These are phyloP conservation scores for Trametes sanguinea DNA, from an alignment of 768 basidiomycete species.

Conservation along the genomic window DNA sequence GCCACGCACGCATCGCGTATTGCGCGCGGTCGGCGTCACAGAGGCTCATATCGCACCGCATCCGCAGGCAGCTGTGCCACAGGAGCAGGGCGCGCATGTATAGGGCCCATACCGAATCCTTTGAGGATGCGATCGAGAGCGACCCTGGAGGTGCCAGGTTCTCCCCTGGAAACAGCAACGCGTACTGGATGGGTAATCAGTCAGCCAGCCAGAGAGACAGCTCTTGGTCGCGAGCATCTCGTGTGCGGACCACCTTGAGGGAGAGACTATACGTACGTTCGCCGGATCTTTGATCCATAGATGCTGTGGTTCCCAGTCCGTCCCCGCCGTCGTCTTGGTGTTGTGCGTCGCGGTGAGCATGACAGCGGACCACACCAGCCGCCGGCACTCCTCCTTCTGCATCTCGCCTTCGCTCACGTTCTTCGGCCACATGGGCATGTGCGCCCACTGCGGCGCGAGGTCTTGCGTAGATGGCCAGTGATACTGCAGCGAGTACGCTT, in stretches of 20 bases:
- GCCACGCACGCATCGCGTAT: slow-evolving; percentile 69
- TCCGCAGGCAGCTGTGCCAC: slow-evolving; percentile 74
- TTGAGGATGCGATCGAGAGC: slow-evolving; percentile 48
- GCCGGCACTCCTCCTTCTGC: slow-evolving; percentile 66
- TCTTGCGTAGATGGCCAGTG: slow-evolving; percentile 50
- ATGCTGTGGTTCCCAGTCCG: slow-evolving; percentile 34
- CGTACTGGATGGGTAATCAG: slow-evolving; percentile 45
- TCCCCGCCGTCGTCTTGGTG: slow-evolving; percentile 53
- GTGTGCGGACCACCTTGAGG: too few relatives aligned
- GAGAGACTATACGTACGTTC: slow-evolving; percentile 48
- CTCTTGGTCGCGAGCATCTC: too few relatives aligned
- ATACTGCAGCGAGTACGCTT: slow-evolving; percentile 49
- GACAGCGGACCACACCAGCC: slow-evolving; percentile 73
- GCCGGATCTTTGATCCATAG: slow-evolving; percentile 59
- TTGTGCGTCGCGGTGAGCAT: slow-evolving; percentile 63
- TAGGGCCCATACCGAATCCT: slow-evolving; percentile 73
- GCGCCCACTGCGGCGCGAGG: slow-evolving; percentile 60
- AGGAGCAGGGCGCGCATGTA: slow-evolving; percentile 68
- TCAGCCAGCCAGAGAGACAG: too few relatives aligned
- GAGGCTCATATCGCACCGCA: slow-evolving; percentile 47
- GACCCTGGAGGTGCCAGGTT: slow-evolving; percentile 37
- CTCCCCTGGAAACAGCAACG: slow-evolving; percentile 73
- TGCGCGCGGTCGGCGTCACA: slow-evolving; percentile 55
- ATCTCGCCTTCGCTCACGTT: slow-evolving; percentile 53
- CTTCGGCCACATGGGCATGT: slow-evolving; percentile 63